Evolutionary conservation across 2,329 filamentous ascomycete species (phyloP), one percentile per base, ranked within the genome.

Genomic region (Chaetomiaceae sp.): DNA sequence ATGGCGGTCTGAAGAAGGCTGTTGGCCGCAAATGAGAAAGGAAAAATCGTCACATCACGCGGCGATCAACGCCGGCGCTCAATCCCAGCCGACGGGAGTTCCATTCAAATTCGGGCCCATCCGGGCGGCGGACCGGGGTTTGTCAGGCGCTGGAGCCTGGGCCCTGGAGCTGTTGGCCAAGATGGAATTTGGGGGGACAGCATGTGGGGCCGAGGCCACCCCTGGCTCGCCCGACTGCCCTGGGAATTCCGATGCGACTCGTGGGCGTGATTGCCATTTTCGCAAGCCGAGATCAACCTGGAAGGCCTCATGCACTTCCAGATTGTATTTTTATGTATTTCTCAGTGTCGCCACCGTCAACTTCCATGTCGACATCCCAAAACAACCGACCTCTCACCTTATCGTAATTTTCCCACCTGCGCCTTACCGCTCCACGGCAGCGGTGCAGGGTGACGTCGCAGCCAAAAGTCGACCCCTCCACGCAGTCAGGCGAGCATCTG

Each of bases 231-330:
- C 27, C 27, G 9, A 11, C 54, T 48, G 52, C 54, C 61, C 63
- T 64, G 59, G 58, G 58, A 61, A 56, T 63, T 55, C 63, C 63
- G 63, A 64, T 57, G 54, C 57, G 51, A 59, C 58, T 36, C 14
- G 8, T 11, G 27, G 9, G 27, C 8, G 14, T 31, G 27, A 31
- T 31, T 11, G 8, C 5, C 25, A 9, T 27, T 31, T n/a, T n/a
- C n/a, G n/a, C n/a, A n/a, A n/a, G n/a, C n/a, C n/a, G n/a, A n/a
- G 27, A 17, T 25, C 27, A n/a, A 50, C 20, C 47, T 48, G 25
- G 33, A 44, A 20, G 38, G 15, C 27, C 15, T 23, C 11, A 34
- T 14, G 6, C 31, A 33, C 5, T 14, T 33, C 22, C 19, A 39
- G 14, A 39, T 31, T 48, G 34, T 19, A 12, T 17, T 33, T 47